Base-by-base conservation (phyloP, 2,329 filamentous ascomycete genomes). In the Raffaelea albimanens region DNA sequence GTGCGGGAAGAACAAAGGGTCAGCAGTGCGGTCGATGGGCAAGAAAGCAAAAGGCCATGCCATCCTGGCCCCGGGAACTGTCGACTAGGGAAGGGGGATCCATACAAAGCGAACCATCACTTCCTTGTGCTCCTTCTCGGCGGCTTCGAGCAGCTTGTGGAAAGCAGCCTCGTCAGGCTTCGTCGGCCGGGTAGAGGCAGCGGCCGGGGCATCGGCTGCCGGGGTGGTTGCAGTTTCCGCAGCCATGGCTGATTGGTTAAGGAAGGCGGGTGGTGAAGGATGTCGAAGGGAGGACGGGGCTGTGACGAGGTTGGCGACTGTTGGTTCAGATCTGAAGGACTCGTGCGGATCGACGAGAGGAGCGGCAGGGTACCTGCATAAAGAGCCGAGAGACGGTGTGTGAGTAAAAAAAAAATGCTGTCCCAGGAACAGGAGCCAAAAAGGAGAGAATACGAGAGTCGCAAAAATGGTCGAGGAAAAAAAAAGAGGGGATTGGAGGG, bases 121-220 rank as follows among this genome's bases (percentile, higher is more conserved):
- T 45, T 80, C 80, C 61, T 84, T 75, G 69, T 95, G 84, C 56
- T 86, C 87, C 73, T 95, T 95, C 69, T 97, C 87, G 22, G 85
- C 85, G 69, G 85, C 80, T 44, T 80, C 82, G 52, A 95, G 75
- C 54, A 78, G 76, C 63, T 82, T 77, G 71, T 95, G 89, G 75
- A 83, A 98, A 57, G 75, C 72, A 55, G 83, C 84, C 71, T 93
- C 86, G 66, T 96, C 87, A 42, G 93, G 93, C 75, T 85, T 88
- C 68, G 86, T 78, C 46, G 90, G 89, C 70, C 82, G 88, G 57
- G 65, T 67, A 52, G 69, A 64, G 51, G 72, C 63, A 48, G 73
- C 63, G 43, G 72, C 62, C 52, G 68, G 64, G 49, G 70, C 65
- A 48, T 71, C 66, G 52, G 71, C 67, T 42, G 47, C 47, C 18